Evolutionary conservation across 192 early-diverging fungal species (phyloP), one percentile per base, ranked within the genome.

Genomic region (Backusella luteola): DNA sequence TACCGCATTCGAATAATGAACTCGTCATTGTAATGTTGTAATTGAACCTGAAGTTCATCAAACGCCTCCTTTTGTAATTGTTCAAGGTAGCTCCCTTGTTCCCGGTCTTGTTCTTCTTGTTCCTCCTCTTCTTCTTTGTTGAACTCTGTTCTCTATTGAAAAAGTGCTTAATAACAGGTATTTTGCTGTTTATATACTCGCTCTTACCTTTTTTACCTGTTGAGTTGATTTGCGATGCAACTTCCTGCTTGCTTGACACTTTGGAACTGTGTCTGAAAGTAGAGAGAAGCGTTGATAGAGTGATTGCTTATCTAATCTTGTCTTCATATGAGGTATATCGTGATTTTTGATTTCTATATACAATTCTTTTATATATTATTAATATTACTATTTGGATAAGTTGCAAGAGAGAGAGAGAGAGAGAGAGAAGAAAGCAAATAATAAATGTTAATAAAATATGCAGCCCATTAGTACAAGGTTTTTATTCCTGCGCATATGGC

Each of bases 21-120:
- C 11, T 69, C 39, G 11, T 69, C 68, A 26, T 69, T 69, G 38
- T 69, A 69, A 26, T 36, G 35, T n/a, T 69, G 35, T 41, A 69
- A 14, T 21, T 69, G 68, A 9, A 35, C 9, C 3, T 14, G 68
- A 36, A 69, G 35, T 21, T 69, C 68, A 41, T 41, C 39, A 21
- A 36, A 69, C 6, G 68, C 68, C 21, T 69, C 68, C 21, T 69
- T 69, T 23, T 15, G 68, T 36, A 69, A 41, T 17, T 17, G 34
- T 4, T 29, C 56, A 8, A 63, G 26, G 56, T 63, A 63, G 15
- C 23, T 63, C 12, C 3, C 32, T 12, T 63, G 56, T 9, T 63
- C 3, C 23, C 23, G 52, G 9, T 53, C 52, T 21, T 53, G n/a
- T 23, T 53, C 11, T 1, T 39, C 38, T 11, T 39, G 12, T 3